Base-by-base conservation (phyloP, 345 rosid species). In the Cardiospermum halicacabum region DNA sequence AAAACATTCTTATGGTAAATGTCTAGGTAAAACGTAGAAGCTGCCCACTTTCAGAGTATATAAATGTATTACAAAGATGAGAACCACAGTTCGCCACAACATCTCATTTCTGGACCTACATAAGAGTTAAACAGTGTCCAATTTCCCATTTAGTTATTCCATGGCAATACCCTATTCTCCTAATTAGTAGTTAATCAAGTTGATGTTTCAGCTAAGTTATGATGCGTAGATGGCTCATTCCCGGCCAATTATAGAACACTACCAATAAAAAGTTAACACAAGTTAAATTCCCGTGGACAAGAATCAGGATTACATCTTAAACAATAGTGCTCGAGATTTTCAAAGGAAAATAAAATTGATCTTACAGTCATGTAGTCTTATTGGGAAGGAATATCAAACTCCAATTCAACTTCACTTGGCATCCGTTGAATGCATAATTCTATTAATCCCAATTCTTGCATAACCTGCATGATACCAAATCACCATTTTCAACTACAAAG, bases 381-480 rank as follows among this genome's bases (percentile, higher is more conserved):
- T 51, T 83, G 89, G 69, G 99, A 87, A 39, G 99, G 96, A 79
- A 85, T 78, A 65, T 96, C 95, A 49, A 94, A 94, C 80, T 89
- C 88, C 21, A 80, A 78, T 64, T 62, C 92, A 9, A 91, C 76
- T 62, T 94, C 99, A 73, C 80, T 84, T 42, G 99, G 92, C 99
- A 94, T 94, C 22, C 99, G 95, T 75, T 94, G 97, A 72, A 94
- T 91, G 53, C 97, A 89, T 63, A 91, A 83, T 51, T 97, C 99
- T 58, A 94, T 81, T 56, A 94, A 66, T 66, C 95, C 96, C 67
- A 94, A 68, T 73, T 94, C 99, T 85, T 94, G 88, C 99, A 94
- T 86, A 60, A 94, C 97, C 99, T 94, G 81, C 70, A 75, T 30
- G 19, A 54, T 51, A 30, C 11, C 12, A 49, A 57, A 32, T 24